Base-by-base conservation (phyloP, 257 asterid species). In the Gentiana dahurica region DNA sequence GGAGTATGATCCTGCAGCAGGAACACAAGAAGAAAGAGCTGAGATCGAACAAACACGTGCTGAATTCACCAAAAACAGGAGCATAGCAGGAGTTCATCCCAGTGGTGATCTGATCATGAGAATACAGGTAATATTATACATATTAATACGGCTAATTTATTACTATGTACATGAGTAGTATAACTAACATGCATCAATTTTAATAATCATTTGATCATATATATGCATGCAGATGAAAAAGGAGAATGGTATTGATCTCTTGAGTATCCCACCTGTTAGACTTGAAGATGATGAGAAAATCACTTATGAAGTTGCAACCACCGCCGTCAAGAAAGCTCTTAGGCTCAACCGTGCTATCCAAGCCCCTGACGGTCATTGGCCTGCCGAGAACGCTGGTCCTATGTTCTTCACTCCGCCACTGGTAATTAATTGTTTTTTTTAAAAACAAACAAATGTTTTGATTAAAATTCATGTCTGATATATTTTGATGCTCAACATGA, bases 321-420 rank as follows among this genome's bases (percentile, higher is more conserved):
- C 62, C 1, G 81, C 87, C 0, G 84, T 86, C 7, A 83, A 56
- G 72, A 86, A 79, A 64, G 87, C 93, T 12, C 51, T 86, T 5
- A 59, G 74, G 10, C 54, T 80, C 5, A 74, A 74, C 54, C 76
- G 83, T 34, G 89, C 95, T 2, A 63, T 86, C 48, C 95, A 86
- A 75, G 87, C 89, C 3, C 76, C 75, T 6, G 89, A 86, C 24
- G 95, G 93, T 10, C 95, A 86, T 10, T 82, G 95, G 93, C 95
- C 93, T 1, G 85, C 95, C 10, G 89, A 82, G 59, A 82, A 78
- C 60, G 85, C 83, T 0, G 95, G 93, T 3, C 85, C 89, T 0
- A 53, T 86, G 80, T 83, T 86, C 59, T 86, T 82, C 68, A 72
- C 75, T 33, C 84, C 84, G 6, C 84, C 81, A 7, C 54, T 71